These are phyloP conservation scores for Schizosaccharomyces osmophilus DNA, from an alignment of 805 yeast species.

Conservation along the genomic window DNA sequence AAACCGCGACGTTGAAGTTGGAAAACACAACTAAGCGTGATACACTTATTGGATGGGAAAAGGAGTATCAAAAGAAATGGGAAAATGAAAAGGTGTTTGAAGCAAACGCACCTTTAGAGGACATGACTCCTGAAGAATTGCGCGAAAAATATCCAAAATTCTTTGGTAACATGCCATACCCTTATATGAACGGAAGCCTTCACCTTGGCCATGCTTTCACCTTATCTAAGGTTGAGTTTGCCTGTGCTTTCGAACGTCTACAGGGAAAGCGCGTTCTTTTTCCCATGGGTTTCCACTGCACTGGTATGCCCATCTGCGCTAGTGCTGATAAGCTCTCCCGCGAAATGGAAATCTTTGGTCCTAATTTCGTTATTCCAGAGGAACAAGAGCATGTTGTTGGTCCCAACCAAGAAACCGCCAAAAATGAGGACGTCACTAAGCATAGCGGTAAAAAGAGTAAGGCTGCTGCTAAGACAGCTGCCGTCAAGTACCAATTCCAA, in stretches of 20 bases:
- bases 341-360: constrained; percentile 78
- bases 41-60: constrained; percentile 67
- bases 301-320: constrained; percentile 92
- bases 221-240: constrained; percentile 75
- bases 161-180: constrained; percentile 89
- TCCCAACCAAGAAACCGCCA: constrained; percentile 10
- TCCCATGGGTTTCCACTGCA: constrained; percentile 96
- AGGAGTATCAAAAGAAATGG: constrained; percentile 74
- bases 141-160: constrained; percentile 63
- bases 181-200: constrained; percentile 94
- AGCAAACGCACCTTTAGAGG: constrained; percentile 63
- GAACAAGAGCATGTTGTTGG: constrained; percentile 20
- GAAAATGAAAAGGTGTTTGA: constrained; percentile 65
- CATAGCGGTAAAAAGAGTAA: constrained; percentile 82
- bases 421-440: constrained; percentile 57
- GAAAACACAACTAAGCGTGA: constrained; percentile 67
- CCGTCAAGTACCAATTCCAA: constrained; percentile 83
- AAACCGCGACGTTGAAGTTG: not conserved
- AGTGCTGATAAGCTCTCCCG: constrained; percentile 86
- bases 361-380: constrained; percentile 31
- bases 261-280: constrained; percentile 74
- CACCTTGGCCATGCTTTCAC: constrained; percentile 97
- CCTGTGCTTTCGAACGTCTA: constrained; percentile 86
- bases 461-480: constrained; percentile 81
- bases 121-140: constrained; percentile 37